Evolutionary conservation across 139 green algal genomes (phyloP).

Genomic region (Edaphochlamys debaryana): DNA sequence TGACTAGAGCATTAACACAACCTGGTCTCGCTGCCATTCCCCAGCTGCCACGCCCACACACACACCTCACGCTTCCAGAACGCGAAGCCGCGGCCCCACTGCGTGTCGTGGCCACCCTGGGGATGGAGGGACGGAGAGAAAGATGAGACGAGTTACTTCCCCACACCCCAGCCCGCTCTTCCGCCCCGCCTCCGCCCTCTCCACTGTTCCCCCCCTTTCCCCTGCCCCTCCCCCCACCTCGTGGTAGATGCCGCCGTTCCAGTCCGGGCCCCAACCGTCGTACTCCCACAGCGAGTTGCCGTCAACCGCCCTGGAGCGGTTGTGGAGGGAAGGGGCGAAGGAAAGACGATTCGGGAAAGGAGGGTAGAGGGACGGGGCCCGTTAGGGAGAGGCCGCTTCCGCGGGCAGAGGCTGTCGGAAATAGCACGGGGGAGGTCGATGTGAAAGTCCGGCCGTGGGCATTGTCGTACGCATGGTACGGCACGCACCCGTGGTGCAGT

Average conservation of each 20-base stretch:
- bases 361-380: no score
- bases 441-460: background rate
- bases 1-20: no score
- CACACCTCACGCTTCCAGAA: conserved; percentile 77
- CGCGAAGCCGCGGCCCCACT: conserved; percentile 66
- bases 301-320: conserved; percentile 1
- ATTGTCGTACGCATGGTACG: background rate
- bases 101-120: conserved; percentile 57
- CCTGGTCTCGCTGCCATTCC: no score
- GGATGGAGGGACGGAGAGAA: background rate
- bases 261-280: conserved; percentile 66
- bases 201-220: background rate
- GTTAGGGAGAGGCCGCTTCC: no score
- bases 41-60: no score
- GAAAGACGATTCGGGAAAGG: no score
- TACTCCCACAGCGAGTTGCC: conserved; percentile 71
- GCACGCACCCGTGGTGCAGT: conserved; percentile 68
- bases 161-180: no score
- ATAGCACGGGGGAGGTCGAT: no score
- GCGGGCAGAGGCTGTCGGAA: no score
- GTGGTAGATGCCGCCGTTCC: conserved; percentile 76
- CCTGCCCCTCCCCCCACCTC: conserved; percentile 43
- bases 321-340: background rate
- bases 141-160: no score
- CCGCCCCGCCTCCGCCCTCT: no score